Conservation (phyloP, 805 yeast species). For the Kodamaea neixiangensis region DNA sequence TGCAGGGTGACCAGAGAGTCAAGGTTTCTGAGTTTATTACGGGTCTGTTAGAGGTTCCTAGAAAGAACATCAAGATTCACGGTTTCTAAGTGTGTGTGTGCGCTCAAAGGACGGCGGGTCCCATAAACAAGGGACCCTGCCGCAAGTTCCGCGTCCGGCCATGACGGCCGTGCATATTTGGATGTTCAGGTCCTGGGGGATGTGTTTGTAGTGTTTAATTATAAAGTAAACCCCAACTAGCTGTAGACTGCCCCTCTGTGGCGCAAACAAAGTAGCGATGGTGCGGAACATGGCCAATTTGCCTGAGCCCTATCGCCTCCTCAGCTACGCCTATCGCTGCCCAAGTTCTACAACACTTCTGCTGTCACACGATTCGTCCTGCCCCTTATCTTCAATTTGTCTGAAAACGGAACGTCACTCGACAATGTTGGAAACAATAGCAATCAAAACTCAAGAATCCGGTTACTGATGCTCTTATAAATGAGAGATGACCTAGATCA, state of each 20-base stretch:
- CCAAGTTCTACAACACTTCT: background rate
- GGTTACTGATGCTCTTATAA: background rate
- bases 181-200: background rate
- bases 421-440: background rate
- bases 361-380: background rate
- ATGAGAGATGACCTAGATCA: background rate
- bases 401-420: background rate
- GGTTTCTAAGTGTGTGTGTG: slow-evolving; percentile 65
- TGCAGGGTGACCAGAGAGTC: slow-evolving; percentile 98
- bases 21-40: slow-evolving; percentile 93
- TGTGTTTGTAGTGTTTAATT: background rate
- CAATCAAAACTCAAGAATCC: background rate
- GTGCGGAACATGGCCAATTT: background rate
- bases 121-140: background rate
- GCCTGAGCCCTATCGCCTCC: background rate
- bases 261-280: background rate
- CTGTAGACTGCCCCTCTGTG: background rate
- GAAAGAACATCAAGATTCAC: slow-evolving; percentile 96
- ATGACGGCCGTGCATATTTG: background rate
- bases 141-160: background rate
- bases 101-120: background rate
- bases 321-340: background rate
- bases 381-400: background rate
- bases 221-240: background rate
- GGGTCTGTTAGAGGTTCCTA: slow-evolving; percentile 81